Percentiles rank a stretch among this genome's conserved stretches.
Evolutionary conservation across 495 filamentous ascomycete genomes (phyloP).

Genomic region (Aspergillus asperescens): DNA sequence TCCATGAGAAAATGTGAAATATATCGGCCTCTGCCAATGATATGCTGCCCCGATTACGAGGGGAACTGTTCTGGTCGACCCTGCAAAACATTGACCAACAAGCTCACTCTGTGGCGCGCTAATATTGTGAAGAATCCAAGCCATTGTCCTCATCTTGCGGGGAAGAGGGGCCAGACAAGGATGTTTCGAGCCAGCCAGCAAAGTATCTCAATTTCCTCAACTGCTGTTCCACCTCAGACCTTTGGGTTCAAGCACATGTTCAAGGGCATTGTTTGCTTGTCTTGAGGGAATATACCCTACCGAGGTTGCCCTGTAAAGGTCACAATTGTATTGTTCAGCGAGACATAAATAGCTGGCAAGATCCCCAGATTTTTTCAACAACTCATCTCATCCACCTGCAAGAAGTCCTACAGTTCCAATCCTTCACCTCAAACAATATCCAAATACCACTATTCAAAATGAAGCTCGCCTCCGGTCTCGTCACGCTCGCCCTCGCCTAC

Average conservation of each 20-base stretch:
- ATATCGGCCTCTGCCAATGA: too few relatives aligned
- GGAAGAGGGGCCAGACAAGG: not conserved
- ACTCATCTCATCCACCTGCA: not conserved
- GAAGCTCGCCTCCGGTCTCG: slow-evolving; percentile 3
- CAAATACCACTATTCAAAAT: not conserved
- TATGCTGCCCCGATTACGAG: not conserved
- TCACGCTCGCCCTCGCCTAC: not conserved
- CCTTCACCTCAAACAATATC: not conserved
- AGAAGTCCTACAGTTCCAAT: not conserved
- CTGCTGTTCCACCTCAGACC: not conserved
- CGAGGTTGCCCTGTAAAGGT: not conserved
- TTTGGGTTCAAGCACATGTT: not conserved
- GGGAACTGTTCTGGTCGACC: slow-evolving; percentile 6
- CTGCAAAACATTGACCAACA: not conserved
- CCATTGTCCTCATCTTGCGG: slow-evolving; percentile 4
- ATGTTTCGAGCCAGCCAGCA: not conserved
- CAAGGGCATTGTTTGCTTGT: not conserved
- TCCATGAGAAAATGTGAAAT: too few relatives aligned
- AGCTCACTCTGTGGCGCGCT: not conserved
- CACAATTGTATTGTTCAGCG: not conserved
- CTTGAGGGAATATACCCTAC: not conserved
- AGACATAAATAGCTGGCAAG: slow-evolving; percentile 1
- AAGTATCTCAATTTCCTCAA: not conserved
- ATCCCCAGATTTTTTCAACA: not conserved
- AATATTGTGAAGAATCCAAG: slow-evolving; percentile 4